A percentile compares a stretch with the other conserved stretches of the same genome.
phyloP scores from a whole-genome alignment of 371 early-diverging fungal species.

The Mortierella polycephala region DNA sequence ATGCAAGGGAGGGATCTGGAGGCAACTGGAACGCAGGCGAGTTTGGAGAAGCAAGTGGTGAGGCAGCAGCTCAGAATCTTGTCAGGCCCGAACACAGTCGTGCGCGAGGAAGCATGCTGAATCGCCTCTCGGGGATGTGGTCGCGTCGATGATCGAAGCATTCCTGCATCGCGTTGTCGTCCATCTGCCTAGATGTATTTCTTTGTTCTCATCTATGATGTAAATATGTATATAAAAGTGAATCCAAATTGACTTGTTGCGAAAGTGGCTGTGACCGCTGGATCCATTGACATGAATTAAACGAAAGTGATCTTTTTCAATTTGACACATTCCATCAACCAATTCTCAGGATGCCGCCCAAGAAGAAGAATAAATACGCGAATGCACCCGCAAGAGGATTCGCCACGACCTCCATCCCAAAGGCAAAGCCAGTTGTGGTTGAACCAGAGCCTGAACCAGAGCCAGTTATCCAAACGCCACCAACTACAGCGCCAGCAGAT shows the following conservation, averaged over 20 bases:
- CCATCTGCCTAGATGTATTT: no score
- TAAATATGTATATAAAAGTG: no score
- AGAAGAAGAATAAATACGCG: constrained; percentile 55
- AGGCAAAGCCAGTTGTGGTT: constrained; percentile 35
- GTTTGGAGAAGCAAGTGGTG: constrained; percentile 37
- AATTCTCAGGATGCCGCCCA: constrained; percentile 46
- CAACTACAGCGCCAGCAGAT: constrained; percentile 1
- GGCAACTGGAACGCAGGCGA: constrained; percentile 33
- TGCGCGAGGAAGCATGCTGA: constrained; percentile 24
- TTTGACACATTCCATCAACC: no score
- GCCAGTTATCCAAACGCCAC: constrained; percentile 3
- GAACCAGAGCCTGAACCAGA: constrained; percentile 23
- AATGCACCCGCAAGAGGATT: constrained; percentile 54
- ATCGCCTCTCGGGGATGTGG: constrained; percentile 50
- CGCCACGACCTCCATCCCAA: constrained; percentile 56
- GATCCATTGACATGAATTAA: no score
- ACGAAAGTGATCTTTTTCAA: no score
- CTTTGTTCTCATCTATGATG: no score
- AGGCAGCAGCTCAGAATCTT: constrained; percentile 20
- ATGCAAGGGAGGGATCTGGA: constrained; percentile 2
- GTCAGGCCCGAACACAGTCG: constrained; percentile 15
- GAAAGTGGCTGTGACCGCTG: no score
- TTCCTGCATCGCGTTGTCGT: no score
- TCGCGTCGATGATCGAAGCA: constrained; percentile 17
- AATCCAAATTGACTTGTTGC: no score